Percentiles rank a stretch among this genome's conserved stretches.
Conservation (phyloP, 2,329 filamentous ascomycete genomes). For the Raffaelea ambrosiae region DNA sequence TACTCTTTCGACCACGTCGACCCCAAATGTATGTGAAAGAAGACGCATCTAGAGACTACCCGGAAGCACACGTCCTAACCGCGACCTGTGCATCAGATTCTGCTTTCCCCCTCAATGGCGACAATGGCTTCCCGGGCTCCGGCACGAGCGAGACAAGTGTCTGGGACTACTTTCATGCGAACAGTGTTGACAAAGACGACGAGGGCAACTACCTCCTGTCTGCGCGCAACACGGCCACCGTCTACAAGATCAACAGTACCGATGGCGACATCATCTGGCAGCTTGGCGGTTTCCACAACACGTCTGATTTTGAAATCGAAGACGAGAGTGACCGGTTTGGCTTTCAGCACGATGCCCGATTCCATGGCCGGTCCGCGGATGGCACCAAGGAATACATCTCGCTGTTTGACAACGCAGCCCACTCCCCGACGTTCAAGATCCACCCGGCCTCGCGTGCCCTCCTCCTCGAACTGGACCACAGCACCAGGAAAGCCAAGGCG, state of each 20-base stretch:
- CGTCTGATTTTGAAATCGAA: neutral
- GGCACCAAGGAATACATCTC: neutral
- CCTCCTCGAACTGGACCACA: neutral
- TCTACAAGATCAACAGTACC: conserved; percentile 35
- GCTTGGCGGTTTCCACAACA: conserved; percentile 31
- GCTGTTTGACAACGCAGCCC: neutral
- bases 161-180: conserved; percentile 50
- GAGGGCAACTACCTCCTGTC: conserved; percentile 47
- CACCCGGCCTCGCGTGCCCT: neutral
- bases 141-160: conserved; percentile 16
- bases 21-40: too few relatives aligned
- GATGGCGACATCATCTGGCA: conserved; percentile 44
- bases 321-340: neutral
- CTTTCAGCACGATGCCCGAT: neutral
- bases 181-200: conserved; percentile 42
- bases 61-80: too few relatives aligned
- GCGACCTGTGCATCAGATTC: too few relatives aligned
- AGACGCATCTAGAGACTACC: too few relatives aligned
- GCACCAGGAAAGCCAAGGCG: neutral
- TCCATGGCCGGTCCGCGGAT: neutral
- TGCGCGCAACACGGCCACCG: conserved; percentile 34
- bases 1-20: neutral
- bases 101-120: too few relatives aligned
- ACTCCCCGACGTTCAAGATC: neutral
- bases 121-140: too few relatives aligned